Percentiles rank a stretch among this genome's conserved stretches.
Conservation (phyloP, 768 basidiomycete species). For the Pleurotus tuoliensis region DNA sequence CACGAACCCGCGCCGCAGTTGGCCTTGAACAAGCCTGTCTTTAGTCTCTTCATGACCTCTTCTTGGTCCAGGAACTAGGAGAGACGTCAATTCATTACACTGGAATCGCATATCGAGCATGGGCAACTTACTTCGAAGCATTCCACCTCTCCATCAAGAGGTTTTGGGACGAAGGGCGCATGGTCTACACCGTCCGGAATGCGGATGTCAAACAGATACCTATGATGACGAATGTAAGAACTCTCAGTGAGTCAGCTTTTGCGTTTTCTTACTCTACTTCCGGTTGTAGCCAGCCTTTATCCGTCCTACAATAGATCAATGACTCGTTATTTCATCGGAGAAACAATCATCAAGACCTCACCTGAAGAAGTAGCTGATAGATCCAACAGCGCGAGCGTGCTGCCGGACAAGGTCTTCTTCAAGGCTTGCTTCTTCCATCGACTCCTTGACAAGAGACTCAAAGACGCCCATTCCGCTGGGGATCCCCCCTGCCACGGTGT, state of each 20-base stretch:
- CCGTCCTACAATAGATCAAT: slow-evolving; percentile 34
- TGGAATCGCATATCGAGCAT: background rate
- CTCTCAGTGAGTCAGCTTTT: too few species aligned
- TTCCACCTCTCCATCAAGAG: slow-evolving; percentile 92
- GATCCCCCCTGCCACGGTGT: slow-evolving; percentile 90
- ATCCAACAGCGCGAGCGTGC: slow-evolving; percentile 59
- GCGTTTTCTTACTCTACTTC: slow-evolving; percentile 68
- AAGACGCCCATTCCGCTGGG: slow-evolving; percentile 70
- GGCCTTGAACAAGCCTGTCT: slow-evolving; percentile 77
- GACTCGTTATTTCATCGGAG: background rate
- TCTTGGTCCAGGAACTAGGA: slow-evolving; percentile 62
- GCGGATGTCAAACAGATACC: slow-evolving; percentile 81
- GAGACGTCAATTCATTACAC: background rate
- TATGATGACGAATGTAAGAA: slow-evolving; percentile 19
- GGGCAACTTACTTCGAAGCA: slow-evolving; percentile 68
- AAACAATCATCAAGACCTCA: slow-evolving; percentile 24
- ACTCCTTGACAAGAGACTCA: slow-evolving; percentile 84
- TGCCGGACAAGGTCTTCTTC: slow-evolving; percentile 57
- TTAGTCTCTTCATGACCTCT: slow-evolving; percentile 61
- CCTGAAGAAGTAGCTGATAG: slow-evolving; percentile 81
- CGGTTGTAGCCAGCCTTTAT: slow-evolving; percentile 78
- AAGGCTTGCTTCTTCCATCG: slow-evolving; percentile 90
- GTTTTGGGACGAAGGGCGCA: slow-evolving; percentile 57
- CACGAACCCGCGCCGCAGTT: slow-evolving; percentile 82
- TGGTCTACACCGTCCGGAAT: slow-evolving; percentile 53